Conservation (phyloP, 1,284 basidiomycete species). For the Microbotryum intermedium region DNA sequence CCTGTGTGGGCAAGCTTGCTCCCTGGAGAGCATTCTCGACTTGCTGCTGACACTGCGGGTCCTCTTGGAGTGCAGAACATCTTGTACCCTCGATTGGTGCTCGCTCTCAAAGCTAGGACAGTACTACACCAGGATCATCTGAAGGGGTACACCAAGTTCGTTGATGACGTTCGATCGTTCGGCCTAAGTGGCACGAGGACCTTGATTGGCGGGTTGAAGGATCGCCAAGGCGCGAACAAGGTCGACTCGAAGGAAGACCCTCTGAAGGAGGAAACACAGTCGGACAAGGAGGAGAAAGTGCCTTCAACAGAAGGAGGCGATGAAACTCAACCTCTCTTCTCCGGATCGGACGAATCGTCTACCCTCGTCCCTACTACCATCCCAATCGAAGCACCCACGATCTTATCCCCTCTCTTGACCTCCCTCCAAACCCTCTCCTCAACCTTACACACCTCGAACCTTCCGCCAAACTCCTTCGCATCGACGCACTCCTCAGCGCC, state of each 20-base stretch:
- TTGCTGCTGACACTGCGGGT: neutral
- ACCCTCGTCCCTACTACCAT: too few relatives aligned
- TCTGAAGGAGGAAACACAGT: too few relatives aligned
- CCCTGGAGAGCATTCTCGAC: neutral
- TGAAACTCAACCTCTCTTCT: too few relatives aligned
- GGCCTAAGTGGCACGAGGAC: neutral
- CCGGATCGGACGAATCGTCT: too few relatives aligned
- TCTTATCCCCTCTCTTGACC: too few relatives aligned
- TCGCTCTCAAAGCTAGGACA: constrained; percentile 8
- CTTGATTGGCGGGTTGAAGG: neutral
- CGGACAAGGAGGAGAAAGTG: neutral
- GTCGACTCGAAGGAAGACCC: neutral
- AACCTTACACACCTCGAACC: too few relatives aligned
- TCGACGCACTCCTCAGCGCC: too few relatives aligned
- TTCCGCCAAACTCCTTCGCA: too few relatives aligned
- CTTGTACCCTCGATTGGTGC: constrained; percentile 10
- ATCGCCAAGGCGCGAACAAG: neutral
- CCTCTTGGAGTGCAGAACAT: neutral
- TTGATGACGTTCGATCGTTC: neutral
- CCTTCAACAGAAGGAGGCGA: too few relatives aligned
- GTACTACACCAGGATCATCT: constrained; percentile 1
- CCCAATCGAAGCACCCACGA: too few relatives aligned
- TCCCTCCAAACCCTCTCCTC: too few relatives aligned
- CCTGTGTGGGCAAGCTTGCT: neutral
- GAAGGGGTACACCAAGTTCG: neutral